A percentile compares a stretch with the other conserved stretches of the same genome.
phyloP scores from a whole-genome alignment of 148 eudicot species.

The Vaccinium vitisidaea region DNA sequence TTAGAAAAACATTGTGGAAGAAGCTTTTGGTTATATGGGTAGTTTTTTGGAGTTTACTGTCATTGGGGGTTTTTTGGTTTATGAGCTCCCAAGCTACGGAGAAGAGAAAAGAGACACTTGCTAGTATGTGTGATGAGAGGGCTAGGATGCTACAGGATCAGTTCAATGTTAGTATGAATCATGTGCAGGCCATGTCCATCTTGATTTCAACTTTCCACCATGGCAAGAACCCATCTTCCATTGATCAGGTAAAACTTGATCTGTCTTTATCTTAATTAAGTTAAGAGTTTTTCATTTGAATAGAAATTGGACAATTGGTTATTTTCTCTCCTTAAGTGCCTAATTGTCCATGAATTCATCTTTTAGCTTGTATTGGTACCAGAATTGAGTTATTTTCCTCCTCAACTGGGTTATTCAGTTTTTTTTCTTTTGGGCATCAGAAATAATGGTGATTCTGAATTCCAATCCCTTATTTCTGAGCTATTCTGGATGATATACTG shows the following conservation, averaged over 20 bases:
- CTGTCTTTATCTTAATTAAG: not conserved
- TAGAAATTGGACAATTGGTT: not conserved
- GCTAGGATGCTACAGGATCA: conserved; percentile 98
- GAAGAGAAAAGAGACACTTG: conserved; percentile 80
- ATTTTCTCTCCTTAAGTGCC: not conserved
- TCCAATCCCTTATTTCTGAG: not conserved
- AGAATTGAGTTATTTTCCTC: not conserved
- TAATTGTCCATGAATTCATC: not conserved
- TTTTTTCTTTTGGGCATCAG: no score
- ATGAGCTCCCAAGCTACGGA: conserved; percentile 63
- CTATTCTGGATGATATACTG: not conserved
- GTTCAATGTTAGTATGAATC: conserved; percentile 98
- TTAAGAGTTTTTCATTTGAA: not conserved
- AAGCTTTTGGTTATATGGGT: conserved; percentile 69
- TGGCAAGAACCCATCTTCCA: conserved; percentile 78
- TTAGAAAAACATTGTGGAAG: conserved; percentile 59
- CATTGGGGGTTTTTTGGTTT: conserved; percentile 49
- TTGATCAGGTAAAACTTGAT: conserved; percentile 76
- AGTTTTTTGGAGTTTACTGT: conserved; percentile 38
- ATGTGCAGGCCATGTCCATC: conserved; percentile 90
- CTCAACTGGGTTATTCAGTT: not conserved
- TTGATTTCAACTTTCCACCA: conserved; percentile 90
- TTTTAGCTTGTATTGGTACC: not conserved
- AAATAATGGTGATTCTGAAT: not conserved
- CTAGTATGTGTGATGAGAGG: conserved; percentile 98